Percentiles rank a stretch among this genome's conserved stretches.
Evolutionary conservation across 75 land plant genomes (phyloP).

Genomic region (Selaginella moellendorffii): DNA sequence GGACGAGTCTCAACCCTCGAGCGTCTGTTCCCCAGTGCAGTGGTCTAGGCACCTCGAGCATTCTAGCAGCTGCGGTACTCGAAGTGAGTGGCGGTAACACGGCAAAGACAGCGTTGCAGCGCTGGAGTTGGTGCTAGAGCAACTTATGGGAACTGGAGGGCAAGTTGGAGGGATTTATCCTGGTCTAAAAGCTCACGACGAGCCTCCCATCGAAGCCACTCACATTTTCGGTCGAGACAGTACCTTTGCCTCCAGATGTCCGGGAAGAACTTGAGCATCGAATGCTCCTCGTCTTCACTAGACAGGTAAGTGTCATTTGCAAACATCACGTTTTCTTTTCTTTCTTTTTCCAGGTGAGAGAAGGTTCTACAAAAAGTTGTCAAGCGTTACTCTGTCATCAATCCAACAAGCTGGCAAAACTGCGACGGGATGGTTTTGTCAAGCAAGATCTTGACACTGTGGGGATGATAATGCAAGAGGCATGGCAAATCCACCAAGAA

Average conservation of each 20-base stretch:
- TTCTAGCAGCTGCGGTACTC: slow-evolving; percentile 88
- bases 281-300: slow-evolving; percentile 79
- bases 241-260: slow-evolving; percentile 37
- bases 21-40: slow-evolving; percentile 91
- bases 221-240: slow-evolving; percentile 47
- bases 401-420: slow-evolving; percentile 51
- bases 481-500: slow-evolving; percentile 90
- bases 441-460: slow-evolving; percentile 52
- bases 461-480: slow-evolving; percentile 72
- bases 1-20: slow-evolving; percentile 5
- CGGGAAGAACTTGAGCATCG: slow-evolving; percentile 46
- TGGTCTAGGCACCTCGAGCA: slow-evolving; percentile 93
- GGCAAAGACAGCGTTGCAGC: slow-evolving; percentile 61
- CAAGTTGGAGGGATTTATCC: slow-evolving; percentile 94
- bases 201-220: slow-evolving; percentile 73
- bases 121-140: slow-evolving; percentile 77
- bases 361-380: slow-evolving; percentile 87
- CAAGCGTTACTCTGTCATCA: slow-evolving; percentile 65
- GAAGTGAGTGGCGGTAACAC: slow-evolving; percentile 41
- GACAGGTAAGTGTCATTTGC: slow-evolving; percentile 53
- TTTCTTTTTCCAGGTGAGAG: slow-evolving; percentile 80
- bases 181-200: slow-evolving; percentile 72
- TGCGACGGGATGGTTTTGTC: slow-evolving; percentile 67
- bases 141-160: slow-evolving; percentile 99
- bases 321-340: no score